A percentile compares a stretch with the other conserved stretches of the same genome.
These are phyloP conservation scores for Fusarium decemcellulare DNA, from an alignment of 2,329 filamentous ascomycete species.

Conservation along the genomic window DNA sequence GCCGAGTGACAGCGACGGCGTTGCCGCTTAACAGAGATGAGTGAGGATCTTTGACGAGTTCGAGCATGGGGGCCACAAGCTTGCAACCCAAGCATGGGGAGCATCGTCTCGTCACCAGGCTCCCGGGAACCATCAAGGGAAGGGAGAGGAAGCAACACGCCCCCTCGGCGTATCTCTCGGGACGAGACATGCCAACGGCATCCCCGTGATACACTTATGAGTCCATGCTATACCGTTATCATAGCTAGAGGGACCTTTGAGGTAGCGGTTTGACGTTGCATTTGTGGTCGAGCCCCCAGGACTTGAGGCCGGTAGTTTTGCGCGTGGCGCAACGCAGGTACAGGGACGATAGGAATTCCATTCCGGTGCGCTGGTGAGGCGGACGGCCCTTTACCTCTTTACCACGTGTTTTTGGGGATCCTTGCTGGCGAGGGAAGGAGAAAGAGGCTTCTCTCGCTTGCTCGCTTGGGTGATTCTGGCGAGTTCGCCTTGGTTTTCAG, in stretches of 20 bases:
- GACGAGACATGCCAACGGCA: constrained; percentile 16
- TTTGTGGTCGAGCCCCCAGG: constrained; percentile 1
- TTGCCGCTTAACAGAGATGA: constrained; percentile 26
- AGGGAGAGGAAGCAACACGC: constrained; percentile 17
- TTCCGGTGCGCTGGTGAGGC: too few species aligned
- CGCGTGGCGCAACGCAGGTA: constrained; percentile 1
- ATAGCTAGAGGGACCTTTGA: neutral
- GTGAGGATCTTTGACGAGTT: constrained; percentile 10
- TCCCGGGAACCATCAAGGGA: constrained; percentile 35
- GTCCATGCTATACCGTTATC: constrained; percentile 21
- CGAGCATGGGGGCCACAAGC: constrained; percentile 4
- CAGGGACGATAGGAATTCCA: neutral
- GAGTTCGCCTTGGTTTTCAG: too few species aligned
- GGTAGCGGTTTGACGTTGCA: constrained; percentile 8
- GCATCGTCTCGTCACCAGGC: constrained; percentile 39
- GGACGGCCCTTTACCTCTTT: too few species aligned
- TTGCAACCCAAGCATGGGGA: constrained; percentile 27
- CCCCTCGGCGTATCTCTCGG: constrained; percentile 17
- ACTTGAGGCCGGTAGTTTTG: constrained; percentile 6
- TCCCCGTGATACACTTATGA: constrained; percentile 22
- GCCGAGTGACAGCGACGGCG: constrained; percentile 15
- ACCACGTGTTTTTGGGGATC: too few species aligned
- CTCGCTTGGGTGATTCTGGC: too few species aligned
- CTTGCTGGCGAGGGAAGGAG: too few species aligned
- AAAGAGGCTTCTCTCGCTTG: too few species aligned